These are phyloP conservation scores for Vigna reflexopilosa DNA, from an alignment of 306 rosid genomes.

Conservation along the genomic window DNA sequence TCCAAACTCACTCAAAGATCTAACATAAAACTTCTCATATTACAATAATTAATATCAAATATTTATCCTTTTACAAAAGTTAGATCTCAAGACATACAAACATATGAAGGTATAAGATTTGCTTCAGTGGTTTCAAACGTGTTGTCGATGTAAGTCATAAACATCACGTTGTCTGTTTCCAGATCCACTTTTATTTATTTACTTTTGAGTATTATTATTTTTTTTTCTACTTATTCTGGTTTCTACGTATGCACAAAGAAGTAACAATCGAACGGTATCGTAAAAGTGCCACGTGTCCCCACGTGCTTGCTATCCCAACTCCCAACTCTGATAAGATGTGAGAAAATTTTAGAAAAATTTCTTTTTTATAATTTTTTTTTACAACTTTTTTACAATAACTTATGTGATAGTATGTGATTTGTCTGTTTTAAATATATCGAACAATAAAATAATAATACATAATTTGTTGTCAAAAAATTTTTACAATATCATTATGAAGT, in stretches of 20 bases:
- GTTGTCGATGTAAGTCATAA: not conserved
- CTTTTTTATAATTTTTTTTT: rapidly evolving
- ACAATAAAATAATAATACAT: too few species aligned
- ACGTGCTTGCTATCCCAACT: conserved; percentile 16
- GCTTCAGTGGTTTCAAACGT: not conserved
- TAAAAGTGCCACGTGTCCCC: conserved; percentile 33
- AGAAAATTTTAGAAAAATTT: not conserved
- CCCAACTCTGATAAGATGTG: conserved; percentile 1
- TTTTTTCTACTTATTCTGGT: too few species aligned
- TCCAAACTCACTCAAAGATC: too few species aligned
- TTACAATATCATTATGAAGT: not conserved
- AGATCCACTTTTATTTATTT: too few species aligned
- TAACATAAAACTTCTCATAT: too few species aligned
- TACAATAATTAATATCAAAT: too few species aligned
- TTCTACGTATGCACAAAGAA: not conserved
- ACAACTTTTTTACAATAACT: too few species aligned
- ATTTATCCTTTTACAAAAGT: not conserved
- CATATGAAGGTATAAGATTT: not conserved
- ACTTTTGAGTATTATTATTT: too few species aligned
- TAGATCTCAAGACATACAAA: not conserved
- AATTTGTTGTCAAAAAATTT: rapidly evolving
- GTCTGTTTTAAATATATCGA: too few species aligned
- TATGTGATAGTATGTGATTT: too few species aligned
- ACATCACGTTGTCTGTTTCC: not conserved
- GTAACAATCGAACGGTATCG: not conserved